Evolutionary conservation across 2,329 filamentous ascomycete species (phyloP).

Genomic region (Fonsecaea erecta): DNA sequence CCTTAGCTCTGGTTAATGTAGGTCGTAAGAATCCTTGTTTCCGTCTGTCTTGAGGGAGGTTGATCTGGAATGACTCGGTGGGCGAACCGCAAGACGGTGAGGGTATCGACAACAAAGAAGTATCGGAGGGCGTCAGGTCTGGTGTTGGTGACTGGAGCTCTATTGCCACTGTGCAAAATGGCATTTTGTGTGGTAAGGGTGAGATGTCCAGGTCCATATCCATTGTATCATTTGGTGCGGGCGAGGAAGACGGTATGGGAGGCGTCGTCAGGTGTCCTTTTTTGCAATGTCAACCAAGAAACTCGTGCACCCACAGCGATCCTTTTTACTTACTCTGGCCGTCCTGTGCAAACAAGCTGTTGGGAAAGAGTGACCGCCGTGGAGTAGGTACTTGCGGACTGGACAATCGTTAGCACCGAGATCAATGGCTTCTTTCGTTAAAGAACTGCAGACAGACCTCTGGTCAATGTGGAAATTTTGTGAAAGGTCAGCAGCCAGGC

Average conservation of each 20-base stretch:
- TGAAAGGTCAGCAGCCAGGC: conserved; percentile 88
- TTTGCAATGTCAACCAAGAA: conserved; percentile 24
- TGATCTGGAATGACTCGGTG: conserved; percentile 40
- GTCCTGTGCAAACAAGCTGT: conserved; percentile 66
- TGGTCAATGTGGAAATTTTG: conserved; percentile 97
- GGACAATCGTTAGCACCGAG: conserved; percentile 41
- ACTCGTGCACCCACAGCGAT: conserved; percentile 5
- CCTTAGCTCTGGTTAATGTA: conserved; percentile 74
- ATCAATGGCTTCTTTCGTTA: conserved; percentile 35
- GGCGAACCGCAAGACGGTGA: conserved; percentile 50
- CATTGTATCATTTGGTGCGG: conserved; percentile 57
- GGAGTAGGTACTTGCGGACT: conserved; percentile 84
- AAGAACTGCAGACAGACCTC: conserved; percentile 63
- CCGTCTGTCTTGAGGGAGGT: conserved; percentile 51
- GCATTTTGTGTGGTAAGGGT: conserved; percentile 86
- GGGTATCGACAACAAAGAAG: conserved; percentile 43
- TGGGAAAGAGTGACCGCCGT: conserved; percentile 81
- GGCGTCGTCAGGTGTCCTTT: conserved; percentile 80
- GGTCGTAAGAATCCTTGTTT: conserved; percentile 74
- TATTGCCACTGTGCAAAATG: conserved; percentile 62
- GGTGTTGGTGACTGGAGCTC: conserved; percentile 75
- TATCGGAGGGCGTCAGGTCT: conserved; percentile 54
- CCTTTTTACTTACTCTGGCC: conserved; percentile 60
- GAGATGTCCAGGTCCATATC: conserved; percentile 99
- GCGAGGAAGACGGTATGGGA: conserved; percentile 82